Conservation (phyloP, 2,329 filamentous ascomycete species). For the Escovopsis weberi region DNA sequence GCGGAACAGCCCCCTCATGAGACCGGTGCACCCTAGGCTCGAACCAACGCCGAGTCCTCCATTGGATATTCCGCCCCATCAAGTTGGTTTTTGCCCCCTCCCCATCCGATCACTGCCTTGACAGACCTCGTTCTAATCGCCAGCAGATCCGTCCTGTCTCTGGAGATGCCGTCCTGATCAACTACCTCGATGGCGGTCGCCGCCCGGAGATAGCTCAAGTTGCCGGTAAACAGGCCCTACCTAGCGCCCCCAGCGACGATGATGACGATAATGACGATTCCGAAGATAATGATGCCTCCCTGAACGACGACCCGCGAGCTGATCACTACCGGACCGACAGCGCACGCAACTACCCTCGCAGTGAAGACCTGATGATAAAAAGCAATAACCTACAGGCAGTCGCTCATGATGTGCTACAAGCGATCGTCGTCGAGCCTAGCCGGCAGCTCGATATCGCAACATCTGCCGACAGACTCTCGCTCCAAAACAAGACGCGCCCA, state of each 20-base stretch:
- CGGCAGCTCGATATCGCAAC: conserved; percentile 14
- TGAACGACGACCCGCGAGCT: not conserved
- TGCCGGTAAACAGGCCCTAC: conserved; percentile 40
- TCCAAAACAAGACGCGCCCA: conserved; percentile 17
- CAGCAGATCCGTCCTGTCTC: conserved; percentile 40
- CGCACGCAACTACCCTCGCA: not conserved
- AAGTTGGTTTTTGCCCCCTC: conserved; percentile 20
- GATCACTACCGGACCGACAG: not conserved
- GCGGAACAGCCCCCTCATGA: conserved; percentile 26
- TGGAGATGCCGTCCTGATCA: conserved; percentile 54
- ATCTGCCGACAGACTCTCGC: conserved; percentile 18
- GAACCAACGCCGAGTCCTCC: conserved; percentile 19
- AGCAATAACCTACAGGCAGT: conserved; percentile 16
- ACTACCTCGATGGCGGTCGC: conserved; percentile 47
- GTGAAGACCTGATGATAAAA: conserved; percentile 4
- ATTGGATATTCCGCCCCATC: conserved; percentile 21
- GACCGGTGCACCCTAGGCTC: conserved; percentile 18
- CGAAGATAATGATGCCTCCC: conserved; percentile 9
- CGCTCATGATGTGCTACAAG: conserved; percentile 19
- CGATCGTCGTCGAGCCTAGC: conserved; percentile 8
- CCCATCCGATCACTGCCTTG: conserved; percentile 22
- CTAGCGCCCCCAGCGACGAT: conserved; percentile 28
- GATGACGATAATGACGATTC: conserved; percentile 20
- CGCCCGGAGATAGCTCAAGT: conserved; percentile 47
- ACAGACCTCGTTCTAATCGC: conserved; percentile 29